These are phyloP conservation scores for Leishmania guyanensis DNA, from an alignment of 208 protist genomes.

Conservation along the genomic window DNA sequence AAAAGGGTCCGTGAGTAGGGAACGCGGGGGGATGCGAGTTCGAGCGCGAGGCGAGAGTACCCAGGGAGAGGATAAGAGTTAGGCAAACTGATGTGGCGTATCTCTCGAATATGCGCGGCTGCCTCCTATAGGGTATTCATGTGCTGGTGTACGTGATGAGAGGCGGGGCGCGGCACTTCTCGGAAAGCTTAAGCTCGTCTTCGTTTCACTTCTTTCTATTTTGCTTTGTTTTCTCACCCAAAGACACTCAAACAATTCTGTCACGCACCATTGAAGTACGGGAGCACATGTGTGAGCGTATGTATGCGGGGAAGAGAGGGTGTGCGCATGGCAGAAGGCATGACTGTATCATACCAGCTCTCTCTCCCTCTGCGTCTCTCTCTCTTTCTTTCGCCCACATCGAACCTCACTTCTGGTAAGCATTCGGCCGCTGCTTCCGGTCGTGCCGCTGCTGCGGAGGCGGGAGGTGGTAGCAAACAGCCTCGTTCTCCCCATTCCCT, in stretches of 20 bases:
- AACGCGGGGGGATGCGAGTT: neutral
- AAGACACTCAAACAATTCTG: neutral
- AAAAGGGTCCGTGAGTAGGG: neutral
- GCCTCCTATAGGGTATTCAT: neutral
- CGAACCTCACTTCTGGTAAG: slow-evolving; percentile 1
- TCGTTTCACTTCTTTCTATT: neutral
- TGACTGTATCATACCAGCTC: neutral
- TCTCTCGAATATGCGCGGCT: neutral
- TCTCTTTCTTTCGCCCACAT: slow-evolving; percentile 19
- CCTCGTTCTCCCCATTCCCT: neutral
- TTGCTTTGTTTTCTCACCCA: neutral
- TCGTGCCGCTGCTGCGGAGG: neutral
- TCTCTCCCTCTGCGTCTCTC: neutral
- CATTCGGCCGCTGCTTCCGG: neutral
- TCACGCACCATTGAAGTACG: neutral
- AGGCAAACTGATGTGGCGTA: neutral
- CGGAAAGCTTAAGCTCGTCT: neutral
- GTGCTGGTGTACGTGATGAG: neutral
- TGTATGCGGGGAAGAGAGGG: neutral
- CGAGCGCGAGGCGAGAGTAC: neutral
- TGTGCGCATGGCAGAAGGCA: neutral
- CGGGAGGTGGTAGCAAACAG: neutral
- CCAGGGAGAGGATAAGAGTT: neutral
- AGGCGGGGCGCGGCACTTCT: neutral
- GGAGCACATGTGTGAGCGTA: neutral